These are phyloP conservation scores for Terana coerulea DNA, from an alignment of 768 basidiomycete genomes.

Conservation along the genomic window DNA sequence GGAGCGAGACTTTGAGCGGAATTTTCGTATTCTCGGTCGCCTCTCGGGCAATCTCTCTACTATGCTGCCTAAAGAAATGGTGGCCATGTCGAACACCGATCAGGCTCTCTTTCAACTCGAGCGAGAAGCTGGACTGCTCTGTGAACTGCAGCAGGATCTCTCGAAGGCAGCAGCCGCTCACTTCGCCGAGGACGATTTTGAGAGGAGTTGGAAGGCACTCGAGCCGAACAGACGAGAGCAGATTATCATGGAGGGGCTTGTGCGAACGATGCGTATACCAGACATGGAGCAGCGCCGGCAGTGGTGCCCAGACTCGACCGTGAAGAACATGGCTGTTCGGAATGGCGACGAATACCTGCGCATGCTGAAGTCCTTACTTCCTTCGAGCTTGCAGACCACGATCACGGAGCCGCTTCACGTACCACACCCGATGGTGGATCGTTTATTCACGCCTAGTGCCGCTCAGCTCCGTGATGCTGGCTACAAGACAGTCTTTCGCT, in stretches of 20 bases:
- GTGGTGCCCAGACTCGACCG: constrained; percentile 5
- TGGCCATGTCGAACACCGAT: background rate
- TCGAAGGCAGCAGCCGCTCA: background rate
- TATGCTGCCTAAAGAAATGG: background rate
- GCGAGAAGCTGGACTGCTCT: background rate
- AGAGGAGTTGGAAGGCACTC: background rate
- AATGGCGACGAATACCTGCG: constrained; percentile 5
- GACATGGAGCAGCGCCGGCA: constrained; percentile 7
- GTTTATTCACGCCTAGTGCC: background rate
- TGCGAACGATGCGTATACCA: background rate
- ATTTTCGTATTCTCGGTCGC: no score
- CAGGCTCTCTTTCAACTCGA: background rate
- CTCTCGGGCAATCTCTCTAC: background rate
- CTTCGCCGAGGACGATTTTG: constrained; percentile 8
- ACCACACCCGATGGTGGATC: constrained; percentile 2
- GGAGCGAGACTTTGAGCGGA: background rate
- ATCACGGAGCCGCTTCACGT: constrained; percentile 2
- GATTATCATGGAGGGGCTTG: constrained; percentile 5
- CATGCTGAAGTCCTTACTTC: constrained; percentile 1
- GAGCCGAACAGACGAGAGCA: background rate
- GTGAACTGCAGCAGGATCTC: constrained; percentile 2
- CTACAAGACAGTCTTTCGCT: background rate
- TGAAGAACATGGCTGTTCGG: background rate
- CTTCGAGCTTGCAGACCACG: background rate
- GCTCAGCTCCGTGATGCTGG: background rate